phyloP scores from a whole-genome alignment of 371 early-diverging fungal genomes.

The Apophysomyces variabilis region DNA sequence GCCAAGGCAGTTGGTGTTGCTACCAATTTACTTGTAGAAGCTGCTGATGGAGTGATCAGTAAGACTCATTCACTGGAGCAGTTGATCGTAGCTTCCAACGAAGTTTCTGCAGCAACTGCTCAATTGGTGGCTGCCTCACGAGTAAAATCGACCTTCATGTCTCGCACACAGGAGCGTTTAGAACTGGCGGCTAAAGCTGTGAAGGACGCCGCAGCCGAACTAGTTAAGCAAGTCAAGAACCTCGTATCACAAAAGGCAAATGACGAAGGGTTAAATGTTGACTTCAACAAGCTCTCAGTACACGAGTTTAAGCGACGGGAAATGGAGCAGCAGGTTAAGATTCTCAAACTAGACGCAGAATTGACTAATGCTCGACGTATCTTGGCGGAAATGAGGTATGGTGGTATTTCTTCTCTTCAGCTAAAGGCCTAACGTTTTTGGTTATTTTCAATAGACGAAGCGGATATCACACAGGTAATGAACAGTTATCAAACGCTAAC shows the following conservation, averaged over 20 bases:
- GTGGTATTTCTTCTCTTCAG: conserved; percentile 13
- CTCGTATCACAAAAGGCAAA: conserved; percentile 76
- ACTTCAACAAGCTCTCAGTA: conserved; percentile 78
- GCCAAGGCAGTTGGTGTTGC: conserved; percentile 95
- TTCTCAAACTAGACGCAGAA: conserved; percentile 93
- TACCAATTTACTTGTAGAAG: conserved; percentile 90
- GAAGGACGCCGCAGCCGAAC: conserved; percentile 85
- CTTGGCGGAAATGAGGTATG: conserved; percentile 88
- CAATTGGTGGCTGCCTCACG: conserved; percentile 97
- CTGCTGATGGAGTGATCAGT: conserved; percentile 94
- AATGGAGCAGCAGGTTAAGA: conserved; percentile 98
- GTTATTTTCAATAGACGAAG: conserved; percentile 38
- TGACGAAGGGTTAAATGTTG: conserved; percentile 55
- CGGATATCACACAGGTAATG: conserved; percentile 50
- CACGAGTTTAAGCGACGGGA: conserved; percentile 95
- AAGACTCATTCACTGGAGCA: conserved; percentile 92
- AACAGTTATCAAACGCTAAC: neutral
- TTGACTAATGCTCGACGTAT: conserved; percentile 84
- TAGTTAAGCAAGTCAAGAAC: conserved; percentile 93
- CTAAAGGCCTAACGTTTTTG: neutral
- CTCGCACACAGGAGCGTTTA: conserved; percentile 88
- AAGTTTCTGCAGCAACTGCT: conserved; percentile 94
- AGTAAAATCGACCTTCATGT: conserved; percentile 91
- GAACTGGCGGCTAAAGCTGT: conserved; percentile 94
- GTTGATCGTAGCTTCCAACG: conserved; percentile 94